A percentile compares a stretch with the other conserved stretches of the same genome.
phyloP scores from a whole-genome alignment of 2,329 filamentous ascomycete genomes.

The Fusarium hainanense region DNA sequence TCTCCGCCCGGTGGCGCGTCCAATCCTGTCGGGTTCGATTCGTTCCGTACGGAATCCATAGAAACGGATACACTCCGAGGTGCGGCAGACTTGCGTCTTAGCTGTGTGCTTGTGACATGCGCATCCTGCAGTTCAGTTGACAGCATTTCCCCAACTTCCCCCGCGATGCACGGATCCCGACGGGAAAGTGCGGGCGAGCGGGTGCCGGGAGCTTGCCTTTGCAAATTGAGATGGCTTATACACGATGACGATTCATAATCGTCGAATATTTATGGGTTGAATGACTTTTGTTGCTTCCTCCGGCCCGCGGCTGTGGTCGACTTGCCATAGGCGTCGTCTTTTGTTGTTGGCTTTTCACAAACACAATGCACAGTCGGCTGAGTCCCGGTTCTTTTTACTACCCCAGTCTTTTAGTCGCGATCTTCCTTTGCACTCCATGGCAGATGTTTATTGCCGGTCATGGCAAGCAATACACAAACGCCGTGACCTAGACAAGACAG shows the following conservation, averaged over 20 bases:
- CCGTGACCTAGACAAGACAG: slow-evolving; percentile 16
- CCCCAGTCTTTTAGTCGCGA: background rate
- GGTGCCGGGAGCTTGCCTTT: slow-evolving; percentile 34
- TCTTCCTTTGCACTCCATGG: background rate
- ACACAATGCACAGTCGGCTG: background rate
- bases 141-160: slow-evolving; percentile 46
- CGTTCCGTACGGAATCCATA: slow-evolving; percentile 13
- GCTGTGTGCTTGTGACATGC: slow-evolving; percentile 31
- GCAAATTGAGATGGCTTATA: slow-evolving; percentile 1
- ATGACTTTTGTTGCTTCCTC: background rate
- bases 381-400: background rate
- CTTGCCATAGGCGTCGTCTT: background rate
- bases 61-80: slow-evolving; percentile 34
- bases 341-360: background rate
- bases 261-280: background rate
- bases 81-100: slow-evolving; percentile 27
- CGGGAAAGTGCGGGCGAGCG: slow-evolving; percentile 45
- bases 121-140: slow-evolving; percentile 33
- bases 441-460: slow-evolving; percentile 1
- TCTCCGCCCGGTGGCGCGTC: slow-evolving; percentile 38
- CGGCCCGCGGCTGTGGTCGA: background rate
- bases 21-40: slow-evolving; percentile 17
- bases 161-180: slow-evolving; percentile 45
- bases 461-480: slow-evolving; percentile 10
- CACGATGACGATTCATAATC: background rate